Conservation (phyloP, 2,329 filamentous ascomycete species). For the Exophiala lecanii-corni region DNA sequence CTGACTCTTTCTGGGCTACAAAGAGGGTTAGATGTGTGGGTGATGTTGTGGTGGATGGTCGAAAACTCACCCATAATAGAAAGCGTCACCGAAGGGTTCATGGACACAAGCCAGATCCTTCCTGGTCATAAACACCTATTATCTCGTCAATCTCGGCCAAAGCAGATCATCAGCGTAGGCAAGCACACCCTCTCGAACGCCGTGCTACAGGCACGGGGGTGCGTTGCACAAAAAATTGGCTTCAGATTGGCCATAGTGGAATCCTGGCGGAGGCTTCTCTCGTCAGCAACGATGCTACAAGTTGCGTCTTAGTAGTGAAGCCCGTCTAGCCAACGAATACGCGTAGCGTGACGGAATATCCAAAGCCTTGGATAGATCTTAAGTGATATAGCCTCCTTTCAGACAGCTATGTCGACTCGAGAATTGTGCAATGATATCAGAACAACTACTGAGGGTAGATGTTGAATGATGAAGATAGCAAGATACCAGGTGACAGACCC, state of each 20-base stretch:
- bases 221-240: constrained; percentile 87
- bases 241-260: constrained; percentile 44
- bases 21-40: constrained; percentile 12
- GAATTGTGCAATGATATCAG: no score
- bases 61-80: constrained; percentile 59
- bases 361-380: no score
- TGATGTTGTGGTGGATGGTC: no score
- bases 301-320: constrained; percentile 14
- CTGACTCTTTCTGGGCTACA: constrained; percentile 81
- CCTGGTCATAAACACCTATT: constrained; percentile 92
- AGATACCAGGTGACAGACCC: no score
- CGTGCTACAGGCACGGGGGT: constrained; percentile 91
- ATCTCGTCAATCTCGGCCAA: no score
- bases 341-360: no score
- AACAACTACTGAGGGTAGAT: no score
- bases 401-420: no score
- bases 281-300: constrained; percentile 22
- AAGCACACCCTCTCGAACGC: constrained; percentile 79
- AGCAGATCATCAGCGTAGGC: no score
- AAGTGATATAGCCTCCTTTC: no score
- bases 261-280: neutral
- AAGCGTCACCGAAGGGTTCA: constrained; percentile 95
- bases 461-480: no score
- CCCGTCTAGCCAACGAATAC: constrained; percentile 4
- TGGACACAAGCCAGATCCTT: constrained; percentile 80